Evolutionary conservation across 768 basidiomycete species (phyloP).

Genomic region (Calocera cornea): DNA sequence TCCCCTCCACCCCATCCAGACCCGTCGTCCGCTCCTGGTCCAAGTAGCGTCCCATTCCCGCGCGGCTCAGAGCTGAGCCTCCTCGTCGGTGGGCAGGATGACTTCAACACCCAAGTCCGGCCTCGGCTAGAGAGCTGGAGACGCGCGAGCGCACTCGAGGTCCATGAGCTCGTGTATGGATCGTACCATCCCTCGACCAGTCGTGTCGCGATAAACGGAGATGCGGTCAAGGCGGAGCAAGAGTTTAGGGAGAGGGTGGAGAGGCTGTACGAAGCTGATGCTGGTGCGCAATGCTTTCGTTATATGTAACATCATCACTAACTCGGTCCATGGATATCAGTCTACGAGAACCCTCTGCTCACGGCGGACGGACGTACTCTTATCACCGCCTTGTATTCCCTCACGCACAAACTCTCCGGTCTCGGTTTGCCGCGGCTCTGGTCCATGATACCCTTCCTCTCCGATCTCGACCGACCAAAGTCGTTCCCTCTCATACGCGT

Average conservation of each 20-base stretch:
- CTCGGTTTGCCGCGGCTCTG: constrained; percentile 57
- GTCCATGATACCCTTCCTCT: constrained; percentile 34
- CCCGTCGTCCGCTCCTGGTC: background rate
- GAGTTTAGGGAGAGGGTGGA: constrained; percentile 1
- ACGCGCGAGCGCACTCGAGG: constrained; percentile 49
- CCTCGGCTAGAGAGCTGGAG: constrained; percentile 23
- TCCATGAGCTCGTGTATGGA: constrained; percentile 58
- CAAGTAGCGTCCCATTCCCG: background rate
- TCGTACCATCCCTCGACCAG: background rate
- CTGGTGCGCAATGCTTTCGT: background rate
- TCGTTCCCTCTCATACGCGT: constrained; percentile 43
- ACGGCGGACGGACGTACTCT: constrained; percentile 61
- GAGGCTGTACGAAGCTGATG: background rate
- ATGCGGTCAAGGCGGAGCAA: background rate
- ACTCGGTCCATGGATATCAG: background rate
- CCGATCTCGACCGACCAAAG: constrained; percentile 13
- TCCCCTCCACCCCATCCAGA: background rate
- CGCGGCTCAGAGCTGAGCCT: background rate
- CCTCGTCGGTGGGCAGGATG: background rate
- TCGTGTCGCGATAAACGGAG: background rate
- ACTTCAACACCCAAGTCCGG: background rate
- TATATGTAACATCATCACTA: background rate
- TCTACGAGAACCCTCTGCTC: constrained; percentile 64
- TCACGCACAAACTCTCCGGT: constrained; percentile 45
- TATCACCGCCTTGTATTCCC: constrained; percentile 54